phyloP scores from a whole-genome alignment of 208 protist species.

The Wallacemonas sp. region DNA sequence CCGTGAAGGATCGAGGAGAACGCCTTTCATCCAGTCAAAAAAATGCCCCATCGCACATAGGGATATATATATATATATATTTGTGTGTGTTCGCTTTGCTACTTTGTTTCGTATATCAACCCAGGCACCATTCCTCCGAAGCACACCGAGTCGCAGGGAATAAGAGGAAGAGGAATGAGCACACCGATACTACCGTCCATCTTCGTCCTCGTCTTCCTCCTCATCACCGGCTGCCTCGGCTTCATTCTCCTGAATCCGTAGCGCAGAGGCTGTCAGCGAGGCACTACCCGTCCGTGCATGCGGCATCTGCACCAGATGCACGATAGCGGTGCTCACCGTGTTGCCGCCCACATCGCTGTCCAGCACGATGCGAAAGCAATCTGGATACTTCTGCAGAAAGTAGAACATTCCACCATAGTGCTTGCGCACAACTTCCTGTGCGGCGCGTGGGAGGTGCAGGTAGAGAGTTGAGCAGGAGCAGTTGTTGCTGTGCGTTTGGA shows the following conservation, averaged over 20 bases:
- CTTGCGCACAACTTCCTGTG: slow-evolving; percentile 73
- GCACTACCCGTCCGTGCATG: too few relatives aligned
- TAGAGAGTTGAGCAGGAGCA: slow-evolving; percentile 43
- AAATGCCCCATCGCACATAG: too few relatives aligned
- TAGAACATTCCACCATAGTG: slow-evolving; percentile 79
- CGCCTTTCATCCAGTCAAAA: too few relatives aligned
- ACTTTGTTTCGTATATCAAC: too few relatives aligned
- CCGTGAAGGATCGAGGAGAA: too few relatives aligned
- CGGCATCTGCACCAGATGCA: slow-evolving; percentile 80
- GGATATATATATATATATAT: too few relatives aligned
- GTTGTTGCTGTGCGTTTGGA: slow-evolving; percentile 52
- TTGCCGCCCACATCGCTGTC: slow-evolving; percentile 57
- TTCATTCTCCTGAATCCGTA: too few relatives aligned
- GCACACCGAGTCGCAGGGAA: too few relatives aligned
- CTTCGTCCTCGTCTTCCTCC: slow-evolving; percentile 27
- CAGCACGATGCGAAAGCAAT: slow-evolving; percentile 88
- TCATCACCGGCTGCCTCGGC: slow-evolving; percentile 6
- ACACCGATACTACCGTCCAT: slow-evolving; percentile 16
- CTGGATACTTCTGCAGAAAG: slow-evolving; percentile 65
- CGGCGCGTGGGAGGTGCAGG: slow-evolving; percentile 71
- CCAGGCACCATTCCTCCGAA: too few relatives aligned
- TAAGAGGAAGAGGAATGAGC: not conserved
- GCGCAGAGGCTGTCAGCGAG: too few relatives aligned
- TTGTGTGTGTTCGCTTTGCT: too few relatives aligned
- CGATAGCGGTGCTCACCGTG: slow-evolving; percentile 59